Conservation (phyloP, 208 protist genomes). For the Trypanosoma caninum region DNA sequence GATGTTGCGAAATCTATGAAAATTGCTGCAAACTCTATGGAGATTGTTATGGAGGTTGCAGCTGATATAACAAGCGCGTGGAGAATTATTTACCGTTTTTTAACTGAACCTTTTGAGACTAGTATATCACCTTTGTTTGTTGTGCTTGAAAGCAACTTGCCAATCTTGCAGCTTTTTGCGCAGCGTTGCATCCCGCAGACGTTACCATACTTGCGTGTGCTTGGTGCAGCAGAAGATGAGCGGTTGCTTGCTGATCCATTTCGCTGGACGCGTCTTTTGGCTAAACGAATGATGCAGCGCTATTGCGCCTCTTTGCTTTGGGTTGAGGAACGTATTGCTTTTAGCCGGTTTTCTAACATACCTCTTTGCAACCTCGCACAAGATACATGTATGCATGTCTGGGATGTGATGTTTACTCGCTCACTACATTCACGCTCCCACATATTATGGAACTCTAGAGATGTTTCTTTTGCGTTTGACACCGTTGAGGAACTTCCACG, state of each 20-base stretch:
- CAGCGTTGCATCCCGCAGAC: constrained; percentile 49
- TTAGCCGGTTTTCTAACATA: constrained; percentile 75
- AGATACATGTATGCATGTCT: constrained; percentile 81
- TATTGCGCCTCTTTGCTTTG: constrained; percentile 77
- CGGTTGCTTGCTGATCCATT: constrained; percentile 83
- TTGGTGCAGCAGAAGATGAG: constrained; percentile 82
- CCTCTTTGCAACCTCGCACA: constrained; percentile 85
- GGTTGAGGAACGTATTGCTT: constrained; percentile 79
- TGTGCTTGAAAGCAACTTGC: constrained; percentile 67
- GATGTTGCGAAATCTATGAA: constrained; percentile 55
- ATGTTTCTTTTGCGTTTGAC: constrained; percentile 66
- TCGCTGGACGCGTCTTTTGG: constrained; percentile 66
- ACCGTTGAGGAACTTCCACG: constrained; percentile 72
- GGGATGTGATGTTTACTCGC: constrained; percentile 81
- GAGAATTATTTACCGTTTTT: constrained; percentile 46
- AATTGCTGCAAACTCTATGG: constrained; percentile 19
- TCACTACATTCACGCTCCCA: constrained; percentile 69
- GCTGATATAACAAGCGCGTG: constrained; percentile 60
- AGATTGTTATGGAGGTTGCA: constrained; percentile 39
- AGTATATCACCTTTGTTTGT: constrained; percentile 48
- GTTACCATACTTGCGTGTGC: constrained; percentile 70
- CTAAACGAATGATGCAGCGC: constrained; percentile 69
- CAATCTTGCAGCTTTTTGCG: constrained; percentile 58
- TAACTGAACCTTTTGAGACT: constrained; percentile 47
- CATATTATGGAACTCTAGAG: constrained; percentile 77